Percentiles rank a stretch among this genome's conserved stretches.
Evolutionary conservation across 495 filamentous ascomycete genomes (phyloP).

Genomic region (Letharia columbiana): DNA sequence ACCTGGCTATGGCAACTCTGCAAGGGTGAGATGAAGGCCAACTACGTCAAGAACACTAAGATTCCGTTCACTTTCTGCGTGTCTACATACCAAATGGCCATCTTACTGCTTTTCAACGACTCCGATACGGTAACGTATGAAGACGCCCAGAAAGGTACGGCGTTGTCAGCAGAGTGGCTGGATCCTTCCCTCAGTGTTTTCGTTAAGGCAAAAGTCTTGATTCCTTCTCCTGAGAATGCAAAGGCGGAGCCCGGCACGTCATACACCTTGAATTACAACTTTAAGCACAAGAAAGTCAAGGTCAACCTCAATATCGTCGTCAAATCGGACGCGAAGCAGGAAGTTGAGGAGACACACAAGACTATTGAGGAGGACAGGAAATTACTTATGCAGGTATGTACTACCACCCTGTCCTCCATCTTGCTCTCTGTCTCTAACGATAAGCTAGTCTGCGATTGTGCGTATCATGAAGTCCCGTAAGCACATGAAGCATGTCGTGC

Average conservation of each 20-base stretch:
- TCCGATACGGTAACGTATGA: conserved; percentile 75
- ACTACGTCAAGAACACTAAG: conserved; percentile 81
- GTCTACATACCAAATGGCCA: conserved; percentile 94
- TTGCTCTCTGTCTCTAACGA: conserved; percentile 18
- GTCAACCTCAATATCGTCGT: conserved; percentile 93
- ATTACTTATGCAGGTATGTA: conserved; percentile 85
- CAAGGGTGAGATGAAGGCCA: conserved; percentile 89
- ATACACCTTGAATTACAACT: conserved; percentile 81
- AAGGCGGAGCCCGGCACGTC: conserved; percentile 68
- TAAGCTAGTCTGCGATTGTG: conserved; percentile 81
- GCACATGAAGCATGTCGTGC: conserved; percentile 90
- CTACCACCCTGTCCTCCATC: conserved; percentile 5
- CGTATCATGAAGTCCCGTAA: conserved; percentile 99
- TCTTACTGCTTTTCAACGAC: conserved; percentile 94
- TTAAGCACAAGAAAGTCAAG: conserved; percentile 95
- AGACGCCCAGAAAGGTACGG: conserved; percentile 73
- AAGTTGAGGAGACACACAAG: conserved; percentile 95
- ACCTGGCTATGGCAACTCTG: conserved; percentile 98
- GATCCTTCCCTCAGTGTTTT: conserved; percentile 78
- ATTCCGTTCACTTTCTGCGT: conserved; percentile 96
- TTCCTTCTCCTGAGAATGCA: conserved; percentile 55
- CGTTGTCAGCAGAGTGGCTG: conserved; percentile 66
- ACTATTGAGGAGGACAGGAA: conserved; percentile 98
- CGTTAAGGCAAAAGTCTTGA: conserved; percentile 82
- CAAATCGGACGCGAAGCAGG: conserved; percentile 89